Conservation (phyloP, 495 filamentous ascomycete genomes). For the Aspergillus sparsus region DNA sequence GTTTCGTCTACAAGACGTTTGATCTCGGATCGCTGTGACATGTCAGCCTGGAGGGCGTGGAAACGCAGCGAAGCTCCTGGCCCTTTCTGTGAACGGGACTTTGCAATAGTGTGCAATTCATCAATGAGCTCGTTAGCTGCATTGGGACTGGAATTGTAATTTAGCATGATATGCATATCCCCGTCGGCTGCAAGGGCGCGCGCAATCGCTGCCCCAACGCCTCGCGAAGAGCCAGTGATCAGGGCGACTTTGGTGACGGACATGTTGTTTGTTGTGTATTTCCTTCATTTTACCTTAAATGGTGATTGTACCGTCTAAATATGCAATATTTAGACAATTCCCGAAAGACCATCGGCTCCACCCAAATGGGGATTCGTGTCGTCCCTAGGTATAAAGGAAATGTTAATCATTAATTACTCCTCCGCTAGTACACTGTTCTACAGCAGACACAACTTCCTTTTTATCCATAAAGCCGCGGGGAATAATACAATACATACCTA, state of each 20-base stretch:
- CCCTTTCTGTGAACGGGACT: not conserved
- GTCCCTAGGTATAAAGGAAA: too few species aligned
- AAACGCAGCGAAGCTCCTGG: not conserved
- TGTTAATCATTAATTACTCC: too few species aligned
- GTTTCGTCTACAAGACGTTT: not conserved
- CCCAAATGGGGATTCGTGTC: too few species aligned
- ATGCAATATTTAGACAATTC: too few species aligned
- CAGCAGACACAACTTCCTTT: too few species aligned
- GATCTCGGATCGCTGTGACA: not conserved
- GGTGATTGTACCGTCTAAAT: too few species aligned
- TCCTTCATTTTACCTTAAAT: too few species aligned
- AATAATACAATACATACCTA: too few species aligned
- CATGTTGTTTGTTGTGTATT: not conserved
- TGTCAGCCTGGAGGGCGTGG: not conserved
- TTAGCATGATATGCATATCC: not conserved
- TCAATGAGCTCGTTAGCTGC: not conserved
- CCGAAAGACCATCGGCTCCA: too few species aligned
- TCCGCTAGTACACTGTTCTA: too few species aligned
- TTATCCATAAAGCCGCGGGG: too few species aligned
- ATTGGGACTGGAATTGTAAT: not conserved
- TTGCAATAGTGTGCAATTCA: not conserved
- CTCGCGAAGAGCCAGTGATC: slow-evolving; percentile 1
- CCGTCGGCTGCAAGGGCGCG: slow-evolving; percentile 2
- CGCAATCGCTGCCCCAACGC: slow-evolving; percentile 1
- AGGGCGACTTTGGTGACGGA: slow-evolving; percentile 3